phyloP scores from a whole-genome alignment of 306 rosid genomes.

The Cucumis hystrix region DNA sequence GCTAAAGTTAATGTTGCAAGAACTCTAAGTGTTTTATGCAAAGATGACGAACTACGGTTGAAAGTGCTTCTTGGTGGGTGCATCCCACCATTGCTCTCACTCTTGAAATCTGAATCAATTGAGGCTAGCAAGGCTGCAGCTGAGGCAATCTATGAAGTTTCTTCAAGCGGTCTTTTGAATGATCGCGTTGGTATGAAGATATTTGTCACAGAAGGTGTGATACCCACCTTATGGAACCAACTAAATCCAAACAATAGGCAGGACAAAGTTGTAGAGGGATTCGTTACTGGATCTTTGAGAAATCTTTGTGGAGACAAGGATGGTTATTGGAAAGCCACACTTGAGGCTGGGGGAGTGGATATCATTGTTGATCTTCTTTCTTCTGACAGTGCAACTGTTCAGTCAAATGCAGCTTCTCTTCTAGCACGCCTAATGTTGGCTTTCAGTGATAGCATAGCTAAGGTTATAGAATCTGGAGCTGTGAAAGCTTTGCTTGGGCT shows the following conservation, averaged over 20 bases:
- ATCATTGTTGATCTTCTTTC: constrained; percentile 77
- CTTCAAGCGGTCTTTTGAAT: constrained; percentile 74
- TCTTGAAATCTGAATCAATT: constrained; percentile 63
- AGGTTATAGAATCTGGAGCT: constrained; percentile 88
- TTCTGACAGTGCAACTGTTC: constrained; percentile 77
- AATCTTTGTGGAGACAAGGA: constrained; percentile 94
- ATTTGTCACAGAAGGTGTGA: constrained; percentile 95
- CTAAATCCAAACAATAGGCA: constrained; percentile 58
- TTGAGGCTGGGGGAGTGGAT: constrained; percentile 96
- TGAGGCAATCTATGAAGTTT: constrained; percentile 93
- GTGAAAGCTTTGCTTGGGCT: constrained; percentile 74
- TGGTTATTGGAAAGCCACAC: constrained; percentile 85
- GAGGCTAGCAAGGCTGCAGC: constrained; percentile 90
- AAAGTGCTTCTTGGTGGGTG: constrained; percentile 98
- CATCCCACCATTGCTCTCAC: constrained; percentile 84
- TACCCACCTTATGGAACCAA: constrained; percentile 86
- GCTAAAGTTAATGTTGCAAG: constrained; percentile 88
- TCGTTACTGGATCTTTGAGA: constrained; percentile 87
- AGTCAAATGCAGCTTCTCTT: constrained; percentile 93
- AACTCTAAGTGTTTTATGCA: constrained; percentile 70
- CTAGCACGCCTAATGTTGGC: constrained; percentile 87
- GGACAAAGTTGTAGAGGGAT: constrained; percentile 90
- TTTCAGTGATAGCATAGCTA: constrained; percentile 84
- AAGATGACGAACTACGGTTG: constrained; percentile 81
- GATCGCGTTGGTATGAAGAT: constrained; percentile 89